A percentile compares a stretch with the other conserved stretches of the same genome.
Evolutionary conservation across 805 yeast genomes (phyloP).

Genomic region (Yarrowia sp.): DNA sequence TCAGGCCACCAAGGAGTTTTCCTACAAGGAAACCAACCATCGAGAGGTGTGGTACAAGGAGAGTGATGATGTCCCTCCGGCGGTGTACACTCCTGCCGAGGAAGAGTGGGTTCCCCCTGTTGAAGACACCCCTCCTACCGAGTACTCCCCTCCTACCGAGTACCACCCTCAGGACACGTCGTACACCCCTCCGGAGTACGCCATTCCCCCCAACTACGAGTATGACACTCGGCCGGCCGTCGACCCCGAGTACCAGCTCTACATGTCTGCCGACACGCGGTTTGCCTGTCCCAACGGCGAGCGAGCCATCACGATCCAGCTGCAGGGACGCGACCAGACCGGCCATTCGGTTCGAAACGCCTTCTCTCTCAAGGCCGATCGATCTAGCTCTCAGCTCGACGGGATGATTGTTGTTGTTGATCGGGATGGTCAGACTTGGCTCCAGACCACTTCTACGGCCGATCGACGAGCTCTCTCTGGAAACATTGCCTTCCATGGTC

Average conservation of each 20-base stretch:
- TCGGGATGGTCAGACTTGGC: constrained; percentile 6
- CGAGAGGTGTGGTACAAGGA: constrained; percentile 12
- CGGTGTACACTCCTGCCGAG: background rate
- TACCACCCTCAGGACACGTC: no score
- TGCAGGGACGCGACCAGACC: constrained; percentile 20
- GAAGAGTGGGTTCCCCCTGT: no score
- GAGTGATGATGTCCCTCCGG: background rate
- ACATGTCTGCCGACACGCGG: constrained; percentile 14
- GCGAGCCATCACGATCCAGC: constrained; percentile 8
- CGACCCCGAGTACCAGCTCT: constrained; percentile 24
- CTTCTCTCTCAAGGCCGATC: background rate
- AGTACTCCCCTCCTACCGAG: no score
- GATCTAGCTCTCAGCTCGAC: constrained; percentile 3
- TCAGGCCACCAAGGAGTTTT: constrained; percentile 10
- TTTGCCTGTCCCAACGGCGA: constrained; percentile 19
- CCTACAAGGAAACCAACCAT: constrained; percentile 8
- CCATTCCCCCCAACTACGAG: background rate
- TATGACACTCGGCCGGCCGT: background rate
- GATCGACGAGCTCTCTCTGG: constrained; percentile 7
- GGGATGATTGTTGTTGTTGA: constrained; percentile 3
- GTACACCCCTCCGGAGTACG: constrained; percentile 8
- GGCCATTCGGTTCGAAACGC: constrained; percentile 12
- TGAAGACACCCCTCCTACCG: no score
- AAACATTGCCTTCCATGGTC: constrained; percentile 13
- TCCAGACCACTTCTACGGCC: constrained; percentile 3